These are phyloP conservation scores for Graphilbum fragrans DNA, from an alignment of 2,329 filamentous ascomycete genomes.

Conservation along the genomic window DNA sequence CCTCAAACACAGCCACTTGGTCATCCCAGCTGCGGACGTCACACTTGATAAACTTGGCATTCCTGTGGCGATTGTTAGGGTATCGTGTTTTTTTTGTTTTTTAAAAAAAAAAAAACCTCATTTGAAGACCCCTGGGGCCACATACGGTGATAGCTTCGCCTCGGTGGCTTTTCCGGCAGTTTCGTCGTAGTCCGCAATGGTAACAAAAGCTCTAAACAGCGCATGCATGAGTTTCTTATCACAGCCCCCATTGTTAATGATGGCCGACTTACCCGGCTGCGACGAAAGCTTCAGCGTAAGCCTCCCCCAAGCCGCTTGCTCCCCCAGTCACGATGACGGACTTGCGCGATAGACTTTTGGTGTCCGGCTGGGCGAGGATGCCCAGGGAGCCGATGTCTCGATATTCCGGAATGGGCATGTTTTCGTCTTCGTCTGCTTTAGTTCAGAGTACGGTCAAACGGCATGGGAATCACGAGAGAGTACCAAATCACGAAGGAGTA, in stretches of 20 bases:
- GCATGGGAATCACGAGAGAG: too few relatives aligned
- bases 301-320: constrained; percentile 27
- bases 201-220: constrained; percentile 25
- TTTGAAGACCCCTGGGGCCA: too few relatives aligned
- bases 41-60: constrained; percentile 5
- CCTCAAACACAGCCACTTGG: constrained; percentile 27
- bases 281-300: constrained; percentile 21
- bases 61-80: constrained; percentile 16
- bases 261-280: constrained; percentile 12
- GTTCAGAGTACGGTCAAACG: too few relatives aligned
- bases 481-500: too few relatives aligned
- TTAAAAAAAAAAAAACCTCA: too few relatives aligned
- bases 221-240: too few relatives aligned
- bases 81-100: too few relatives aligned
- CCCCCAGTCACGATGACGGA: constrained; percentile 34
- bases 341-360: constrained; percentile 20
- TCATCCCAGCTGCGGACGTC: constrained; percentile 30
- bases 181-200: constrained; percentile 25
- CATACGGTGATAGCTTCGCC: constrained; percentile 6
- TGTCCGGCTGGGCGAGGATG: constrained; percentile 12
- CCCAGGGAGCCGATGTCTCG: neutral
- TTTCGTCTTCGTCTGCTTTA: neutral
- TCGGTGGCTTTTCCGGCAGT: constrained; percentile 14
- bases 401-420: constrained; percentile 5
- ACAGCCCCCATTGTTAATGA: too few relatives aligned